Evolutionary conservation across 75 land plant species (phyloP).

Genomic region (Pinus taeda): DNA sequence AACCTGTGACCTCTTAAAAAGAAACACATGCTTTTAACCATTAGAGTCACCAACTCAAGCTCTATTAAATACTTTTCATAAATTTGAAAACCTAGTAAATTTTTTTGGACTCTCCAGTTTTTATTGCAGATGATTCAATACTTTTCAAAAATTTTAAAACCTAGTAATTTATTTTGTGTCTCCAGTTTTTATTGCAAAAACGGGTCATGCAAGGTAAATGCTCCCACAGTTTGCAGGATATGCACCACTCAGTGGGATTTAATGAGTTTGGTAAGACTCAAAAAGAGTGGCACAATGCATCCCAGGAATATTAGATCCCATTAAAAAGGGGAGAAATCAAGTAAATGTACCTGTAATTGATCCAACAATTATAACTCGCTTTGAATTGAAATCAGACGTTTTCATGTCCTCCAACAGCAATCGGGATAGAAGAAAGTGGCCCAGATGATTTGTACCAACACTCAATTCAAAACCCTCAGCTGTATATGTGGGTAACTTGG

Average conservation of each 20-base stretch:
- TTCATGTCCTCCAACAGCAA: constrained; percentile 77
- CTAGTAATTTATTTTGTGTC: neutral
- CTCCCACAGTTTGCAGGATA: neutral
- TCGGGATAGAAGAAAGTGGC: constrained; percentile 85
- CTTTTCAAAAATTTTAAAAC: neutral
- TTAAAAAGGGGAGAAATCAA: neutral
- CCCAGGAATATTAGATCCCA: neutral
- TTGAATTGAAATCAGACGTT: constrained; percentile 61
- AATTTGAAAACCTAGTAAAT: neutral
- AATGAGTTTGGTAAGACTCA: too few species aligned
- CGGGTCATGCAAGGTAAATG: neutral
- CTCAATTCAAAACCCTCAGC: constrained; percentile 98
- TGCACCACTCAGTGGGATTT: neutral
- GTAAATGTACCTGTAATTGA: constrained; percentile 78
- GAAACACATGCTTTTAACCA: too few species aligned
- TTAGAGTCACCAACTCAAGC: too few species aligned
- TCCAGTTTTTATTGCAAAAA: neutral
- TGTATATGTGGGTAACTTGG: constrained; percentile 82
- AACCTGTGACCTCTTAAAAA: too few species aligned
- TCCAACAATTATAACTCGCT: constrained; percentile 91
- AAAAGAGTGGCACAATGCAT: too few species aligned
- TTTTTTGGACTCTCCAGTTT: neutral
- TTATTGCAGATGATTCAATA: neutral
- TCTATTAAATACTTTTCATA: neutral
- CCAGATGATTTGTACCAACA: constrained; percentile 96